phyloP scores from a whole-genome alignment of 441 rosid species.

The Cnidoscolus chayamansa region DNA sequence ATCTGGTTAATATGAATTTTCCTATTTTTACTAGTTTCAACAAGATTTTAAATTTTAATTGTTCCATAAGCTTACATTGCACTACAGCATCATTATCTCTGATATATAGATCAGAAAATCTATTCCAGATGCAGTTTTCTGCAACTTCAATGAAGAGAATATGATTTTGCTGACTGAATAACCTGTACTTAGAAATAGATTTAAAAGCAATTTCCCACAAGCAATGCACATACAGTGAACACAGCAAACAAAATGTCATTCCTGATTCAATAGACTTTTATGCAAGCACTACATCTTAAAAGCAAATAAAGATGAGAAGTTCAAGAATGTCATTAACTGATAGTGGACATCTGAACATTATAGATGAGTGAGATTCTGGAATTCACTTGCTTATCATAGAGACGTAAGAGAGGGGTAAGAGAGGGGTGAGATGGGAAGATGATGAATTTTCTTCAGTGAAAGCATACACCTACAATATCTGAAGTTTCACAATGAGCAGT shows the following conservation, averaged over 20 bases:
- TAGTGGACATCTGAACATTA: not conserved
- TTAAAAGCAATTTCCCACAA: constrained; percentile 49
- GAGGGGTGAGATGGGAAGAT: not conserved
- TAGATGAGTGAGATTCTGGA: not conserved
- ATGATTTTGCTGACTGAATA: constrained; percentile 1
- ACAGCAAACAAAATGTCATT: constrained; percentile 1
- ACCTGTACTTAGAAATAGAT: constrained; percentile 56
- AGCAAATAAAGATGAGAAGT: not conserved
- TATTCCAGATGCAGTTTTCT: too few relatives aligned
- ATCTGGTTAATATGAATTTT: too few relatives aligned
- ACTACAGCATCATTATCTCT: too few relatives aligned
- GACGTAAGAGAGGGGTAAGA: not conserved
- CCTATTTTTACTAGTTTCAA: too few relatives aligned
- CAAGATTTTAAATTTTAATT: too few relatives aligned
- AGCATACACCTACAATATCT: not conserved
- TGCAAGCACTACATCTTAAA: not conserved
- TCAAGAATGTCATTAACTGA: not conserved
- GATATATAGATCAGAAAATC: too few relatives aligned
- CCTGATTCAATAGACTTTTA: too few relatives aligned
- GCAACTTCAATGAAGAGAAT: not conserved
- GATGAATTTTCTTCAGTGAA: not conserved
- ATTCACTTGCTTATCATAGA: not conserved
- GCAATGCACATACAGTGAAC: constrained; percentile 33
- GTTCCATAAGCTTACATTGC: too few relatives aligned
- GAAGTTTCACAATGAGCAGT: not conserved